Percentiles rank a stretch among this genome's conserved stretches.
phyloP scores from a whole-genome alignment of 2,329 filamentous ascomycete genomes.

The Harringtonia aguacate region DNA sequence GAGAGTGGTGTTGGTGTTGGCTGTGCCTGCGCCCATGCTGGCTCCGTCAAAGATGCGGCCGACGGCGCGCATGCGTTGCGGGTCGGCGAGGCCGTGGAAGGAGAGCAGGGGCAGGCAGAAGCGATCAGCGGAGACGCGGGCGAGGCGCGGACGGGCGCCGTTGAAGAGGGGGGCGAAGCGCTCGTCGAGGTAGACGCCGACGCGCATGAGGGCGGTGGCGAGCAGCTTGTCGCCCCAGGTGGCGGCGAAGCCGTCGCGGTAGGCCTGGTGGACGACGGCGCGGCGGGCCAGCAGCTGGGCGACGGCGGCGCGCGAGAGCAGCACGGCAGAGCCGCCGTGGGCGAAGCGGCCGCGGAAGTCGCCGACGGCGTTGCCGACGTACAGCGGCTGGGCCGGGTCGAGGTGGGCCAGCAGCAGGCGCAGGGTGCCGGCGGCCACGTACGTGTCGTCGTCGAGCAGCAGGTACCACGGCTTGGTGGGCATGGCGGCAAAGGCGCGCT shows the following conservation, averaged over 20 bases:
- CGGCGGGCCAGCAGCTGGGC: conserved; percentile 32
- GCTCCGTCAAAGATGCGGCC: conserved; percentile 26
- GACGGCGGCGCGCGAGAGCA: conserved; percentile 41
- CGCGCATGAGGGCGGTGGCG: conserved; percentile 39
- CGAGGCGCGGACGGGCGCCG: conserved; percentile 38
- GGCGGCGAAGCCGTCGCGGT: conserved; percentile 37
- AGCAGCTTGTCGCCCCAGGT: conserved; percentile 44
- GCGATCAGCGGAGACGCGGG: conserved; percentile 36
- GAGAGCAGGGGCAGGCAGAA: conserved; percentile 44
- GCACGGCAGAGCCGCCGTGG: conserved; percentile 43
- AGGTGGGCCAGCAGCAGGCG: conserved; percentile 36
- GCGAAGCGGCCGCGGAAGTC: conserved; percentile 45
- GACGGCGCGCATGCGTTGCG: conserved; percentile 32
- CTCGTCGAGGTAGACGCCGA: conserved; percentile 46
- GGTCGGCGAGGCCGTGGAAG: conserved; percentile 38
- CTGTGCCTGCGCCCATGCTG: conserved; percentile 12
- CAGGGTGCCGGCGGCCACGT: conserved; percentile 38
- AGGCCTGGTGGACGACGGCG: conserved; percentile 30
- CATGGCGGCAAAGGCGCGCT: conserved; percentile 36
- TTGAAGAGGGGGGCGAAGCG: conserved; percentile 43
- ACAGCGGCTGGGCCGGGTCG: conserved; percentile 33
- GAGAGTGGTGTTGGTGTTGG: background rate
- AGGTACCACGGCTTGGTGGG: conserved; percentile 49
- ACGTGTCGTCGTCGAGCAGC: conserved; percentile 48
- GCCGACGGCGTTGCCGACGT: conserved; percentile 46